phyloP scores from a whole-genome alignment of 768 basidiomycete species.

The Bullera alba region DNA sequence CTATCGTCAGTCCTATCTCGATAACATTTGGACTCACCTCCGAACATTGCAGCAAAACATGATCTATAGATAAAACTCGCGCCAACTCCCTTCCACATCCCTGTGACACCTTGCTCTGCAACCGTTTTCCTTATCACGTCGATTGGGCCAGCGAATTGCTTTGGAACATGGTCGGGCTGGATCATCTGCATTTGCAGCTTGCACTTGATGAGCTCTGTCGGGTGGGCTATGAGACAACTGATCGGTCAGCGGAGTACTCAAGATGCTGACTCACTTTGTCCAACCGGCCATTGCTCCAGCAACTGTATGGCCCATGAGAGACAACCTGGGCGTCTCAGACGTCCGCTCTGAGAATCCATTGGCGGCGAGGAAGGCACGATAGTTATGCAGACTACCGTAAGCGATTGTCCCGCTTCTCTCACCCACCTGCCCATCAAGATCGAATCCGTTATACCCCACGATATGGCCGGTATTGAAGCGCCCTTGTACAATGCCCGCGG shows the following conservation, averaged over 20 bases:
- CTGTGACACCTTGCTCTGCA: conserved; percentile 56
- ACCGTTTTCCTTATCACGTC: conserved; percentile 56
- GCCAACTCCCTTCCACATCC: conserved; percentile 69
- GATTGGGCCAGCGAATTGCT: conserved; percentile 49
- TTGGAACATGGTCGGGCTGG: conserved; percentile 50
- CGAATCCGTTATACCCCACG: conserved; percentile 46
- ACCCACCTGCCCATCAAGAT: conserved; percentile 44
- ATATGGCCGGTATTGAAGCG: conserved; percentile 39
- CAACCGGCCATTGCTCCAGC: conserved; percentile 44
- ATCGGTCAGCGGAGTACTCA: conserved; percentile 1
- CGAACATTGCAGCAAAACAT: conserved; percentile 68
- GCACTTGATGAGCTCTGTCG: conserved; percentile 73
- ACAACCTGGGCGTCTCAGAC: conserved; percentile 16
- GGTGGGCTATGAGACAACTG: conserved; percentile 66
- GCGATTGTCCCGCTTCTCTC: not conserved
- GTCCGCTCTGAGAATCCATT: conserved; percentile 37
- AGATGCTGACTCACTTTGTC: conserved; percentile 36
- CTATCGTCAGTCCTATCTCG: conserved; percentile 6
- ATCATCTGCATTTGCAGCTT: conserved; percentile 42
- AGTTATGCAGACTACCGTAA: conserved; percentile 41
- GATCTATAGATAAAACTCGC: conserved; percentile 66
- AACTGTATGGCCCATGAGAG: conserved; percentile 37
- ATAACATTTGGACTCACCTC: conserved; percentile 45
- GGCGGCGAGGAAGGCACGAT: conserved; percentile 26
- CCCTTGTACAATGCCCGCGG: conserved; percentile 40